Base-by-base conservation (phyloP, 2,329 filamentous ascomycete species). In the Hypomyces perniciosus region DNA sequence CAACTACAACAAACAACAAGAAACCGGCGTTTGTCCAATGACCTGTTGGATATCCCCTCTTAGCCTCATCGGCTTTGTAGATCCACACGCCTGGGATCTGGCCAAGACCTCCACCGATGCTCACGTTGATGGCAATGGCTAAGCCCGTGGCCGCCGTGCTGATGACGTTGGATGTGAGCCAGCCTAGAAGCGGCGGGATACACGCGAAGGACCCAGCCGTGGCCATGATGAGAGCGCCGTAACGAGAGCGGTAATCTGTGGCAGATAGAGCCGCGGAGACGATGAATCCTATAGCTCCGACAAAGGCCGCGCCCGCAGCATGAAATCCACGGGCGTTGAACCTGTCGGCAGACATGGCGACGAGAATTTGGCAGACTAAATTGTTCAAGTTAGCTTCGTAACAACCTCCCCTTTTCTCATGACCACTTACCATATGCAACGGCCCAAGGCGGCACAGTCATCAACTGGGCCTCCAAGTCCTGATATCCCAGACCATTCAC, bases 41-140 rank as follows among this genome's bases (percentile, higher is more conserved):
- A 0, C 85, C 85, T 0, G 84, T 88, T 0, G 83, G 83, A 62
- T 86, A 88, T 0, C 85, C 85, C 8, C 58, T 67, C 26, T 68
- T 64, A 13, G 75, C 77, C 64, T 89, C 83, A 8, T 78, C 68
- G 1, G 78, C 72, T 61, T 84, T 85, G 67, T 88, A 88, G 54
- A 87, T 88, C 84, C 84, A 89, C 1, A 87, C 83, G 0, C 84
- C 85, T 0, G 81, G 78, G 38, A 89, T 88, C 64, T 88, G 85
- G 0, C 85, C 85, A 0, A 84, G 74, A 0, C 83, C 84, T 0
- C 83, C 84, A 44, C 76, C 76, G 30, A 86, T 75, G 2, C 80
- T 82, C 12, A 88, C 79, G 55, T 88, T 88, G 54, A 89, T 67
- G 1, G 84, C 85, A 50, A 88, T 85, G 2, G 84, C 85, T 8